phyloP scores from a whole-genome alignment of 805 yeast genomes.

The Cyberlindnera meyerae region DNA sequence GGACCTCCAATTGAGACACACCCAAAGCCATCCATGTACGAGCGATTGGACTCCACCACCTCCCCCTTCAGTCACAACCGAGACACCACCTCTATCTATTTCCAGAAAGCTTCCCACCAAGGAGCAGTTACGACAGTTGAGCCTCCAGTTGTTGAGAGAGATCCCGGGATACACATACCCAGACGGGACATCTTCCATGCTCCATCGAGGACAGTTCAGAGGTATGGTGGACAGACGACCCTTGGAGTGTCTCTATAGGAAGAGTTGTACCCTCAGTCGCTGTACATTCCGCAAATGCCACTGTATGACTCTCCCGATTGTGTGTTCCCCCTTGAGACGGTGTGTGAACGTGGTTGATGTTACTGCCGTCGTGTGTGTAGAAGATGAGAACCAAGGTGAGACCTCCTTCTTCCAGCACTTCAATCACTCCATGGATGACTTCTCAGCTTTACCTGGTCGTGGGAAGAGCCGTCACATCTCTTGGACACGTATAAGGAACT shows the following conservation, averaged over 20 bases:
- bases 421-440: slow-evolving; percentile 3
- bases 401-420: neutral
- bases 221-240: slow-evolving; percentile 27
- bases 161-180: slow-evolving; percentile 6
- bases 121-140: neutral
- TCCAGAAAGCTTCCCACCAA: neutral
- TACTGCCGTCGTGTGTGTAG: no score
- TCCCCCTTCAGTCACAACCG: no score
- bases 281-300: slow-evolving; percentile 11
- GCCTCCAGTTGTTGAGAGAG: neutral
- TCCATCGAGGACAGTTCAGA: slow-evolving; percentile 26
- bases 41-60: no score
- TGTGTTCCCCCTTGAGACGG: slow-evolving; percentile 12
- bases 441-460: neutral
- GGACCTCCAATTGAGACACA: slow-evolving; percentile 1
- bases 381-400: slow-evolving; percentile 5
- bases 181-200: slow-evolving; percentile 13
- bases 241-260: slow-evolving; percentile 17
- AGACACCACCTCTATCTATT: neutral
- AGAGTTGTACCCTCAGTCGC: neutral
- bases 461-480: slow-evolving; percentile 6
- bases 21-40: neutral
- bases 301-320: slow-evolving; percentile 15
- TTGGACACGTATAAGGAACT: slow-evolving; percentile 2
- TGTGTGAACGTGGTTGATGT: neutral